phyloP scores from a whole-genome alignment of 257 asterid genomes.

The Salvia rosmarinus region DNA sequence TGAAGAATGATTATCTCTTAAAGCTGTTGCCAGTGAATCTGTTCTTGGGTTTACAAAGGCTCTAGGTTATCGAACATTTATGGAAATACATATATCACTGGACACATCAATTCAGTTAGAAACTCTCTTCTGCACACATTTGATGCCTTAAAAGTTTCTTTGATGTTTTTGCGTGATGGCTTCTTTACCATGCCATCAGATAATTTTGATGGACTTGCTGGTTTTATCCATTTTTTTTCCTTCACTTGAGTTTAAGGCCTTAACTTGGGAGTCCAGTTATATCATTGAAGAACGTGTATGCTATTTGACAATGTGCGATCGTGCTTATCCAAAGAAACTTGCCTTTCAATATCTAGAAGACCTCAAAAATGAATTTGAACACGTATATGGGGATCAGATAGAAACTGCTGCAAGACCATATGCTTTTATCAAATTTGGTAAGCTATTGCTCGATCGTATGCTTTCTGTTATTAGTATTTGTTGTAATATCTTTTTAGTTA shows the following conservation, averaged over 20 bases:
- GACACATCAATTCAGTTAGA: conserved; percentile 15
- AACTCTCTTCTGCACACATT: conserved; percentile 9
- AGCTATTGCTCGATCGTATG: conserved; percentile 19
- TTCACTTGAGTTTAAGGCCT: conserved; percentile 39
- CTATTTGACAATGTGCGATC: conserved; percentile 95
- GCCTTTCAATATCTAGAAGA: conserved; percentile 93
- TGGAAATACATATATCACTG: conserved; percentile 15
- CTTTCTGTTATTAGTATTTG: conserved; percentile 22
- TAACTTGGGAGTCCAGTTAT: conserved; percentile 63
- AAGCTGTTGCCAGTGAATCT: background rate
- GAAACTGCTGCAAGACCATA: conserved; percentile 99
- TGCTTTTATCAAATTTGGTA: conserved; percentile 95
- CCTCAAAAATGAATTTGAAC: conserved; percentile 91
- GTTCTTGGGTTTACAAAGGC: conserved; percentile 10
- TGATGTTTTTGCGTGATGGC: background rate
- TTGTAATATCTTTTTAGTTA: background rate
- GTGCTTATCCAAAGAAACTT: conserved; percentile 94
- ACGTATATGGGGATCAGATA: conserved; percentile 74
- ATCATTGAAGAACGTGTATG: conserved; percentile 88
- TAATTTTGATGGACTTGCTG: conserved; percentile 9
- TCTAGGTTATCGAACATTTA: background rate
- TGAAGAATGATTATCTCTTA: background rate
- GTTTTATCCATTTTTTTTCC: background rate
- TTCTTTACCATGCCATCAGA: background rate
- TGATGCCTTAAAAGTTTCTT: background rate